Base-by-base conservation (phyloP, 305 asterid genomes). In the Fraxinus sp. region DNA sequence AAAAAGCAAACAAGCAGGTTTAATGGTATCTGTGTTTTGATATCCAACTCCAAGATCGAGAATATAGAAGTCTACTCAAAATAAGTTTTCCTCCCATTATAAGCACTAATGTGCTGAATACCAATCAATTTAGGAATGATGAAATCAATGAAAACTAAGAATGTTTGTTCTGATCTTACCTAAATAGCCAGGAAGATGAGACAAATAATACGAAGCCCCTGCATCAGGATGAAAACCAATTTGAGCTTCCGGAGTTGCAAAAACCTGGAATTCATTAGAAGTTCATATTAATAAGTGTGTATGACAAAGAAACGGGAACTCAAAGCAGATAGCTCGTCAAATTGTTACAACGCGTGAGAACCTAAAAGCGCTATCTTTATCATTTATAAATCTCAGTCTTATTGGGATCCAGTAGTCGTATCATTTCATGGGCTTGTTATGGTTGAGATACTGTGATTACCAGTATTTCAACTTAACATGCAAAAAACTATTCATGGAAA, bases 211-310 rank as follows among this genome's bases (percentile, higher is more conserved):
- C 20, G 99, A 97, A 83, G 98, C 96, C 80, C 99, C 99, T 81
- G 95, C 92, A 95, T 95, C 99, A 76, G 99, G 98, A 92, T 97
- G 98, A 84, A 95, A 95, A 84, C 99, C 99, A 79, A 97, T 83
- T 83, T 95, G 97, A 84, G 90, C 97, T 88, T 97, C 99, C 1
- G 99, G 98, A 49, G 83, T 30, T 22, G 96, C 87, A 86, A 89
- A 97, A 75, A 92, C 91, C 99, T 97, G 93, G 78, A 87, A 83
- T 68, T 80, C 49, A 74, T 72, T 78, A 86, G 79, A 68, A 83
- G 77, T 26, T 37, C 4, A 16, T 18, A 52, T 75, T 39, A 20
- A 7, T 76, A 71, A 71, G 76, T 78, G 62, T 71, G 52, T 79
- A 33, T 49, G 32, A 35, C 32, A 13, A 73, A 79, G 66, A 62